A percentile compares a stretch with the other conserved stretches of the same genome.
These are phyloP conservation scores for Rhizoclosmatium sp. DNA, from an alignment of 192 early-diverging fungal genomes.

Conservation along the genomic window DNA sequence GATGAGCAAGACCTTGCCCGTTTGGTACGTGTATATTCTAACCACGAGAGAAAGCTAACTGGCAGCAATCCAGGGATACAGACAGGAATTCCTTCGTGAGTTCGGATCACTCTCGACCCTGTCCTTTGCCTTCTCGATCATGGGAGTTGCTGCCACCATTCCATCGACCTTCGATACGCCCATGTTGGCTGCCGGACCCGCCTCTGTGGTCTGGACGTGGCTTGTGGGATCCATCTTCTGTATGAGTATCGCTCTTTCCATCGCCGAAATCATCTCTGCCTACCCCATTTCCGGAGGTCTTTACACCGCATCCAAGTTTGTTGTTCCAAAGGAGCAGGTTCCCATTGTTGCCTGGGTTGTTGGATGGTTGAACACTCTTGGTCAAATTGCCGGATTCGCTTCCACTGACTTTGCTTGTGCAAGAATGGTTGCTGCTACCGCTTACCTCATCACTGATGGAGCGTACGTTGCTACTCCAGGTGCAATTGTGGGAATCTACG, in stretches of 20 bases:
- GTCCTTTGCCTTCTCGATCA: slow-evolving; percentile 37
- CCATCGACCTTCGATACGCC: slow-evolving; percentile 31
- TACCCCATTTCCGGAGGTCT: slow-evolving; percentile 24
- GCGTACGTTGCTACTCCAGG: slow-evolving; percentile 5
- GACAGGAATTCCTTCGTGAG: slow-evolving; percentile 31
- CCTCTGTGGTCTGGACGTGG: slow-evolving; percentile 24
- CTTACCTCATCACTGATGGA: slow-evolving; percentile 24
- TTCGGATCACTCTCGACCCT: slow-evolving; percentile 26
- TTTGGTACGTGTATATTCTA: neutral
- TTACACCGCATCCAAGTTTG: slow-evolving; percentile 22
- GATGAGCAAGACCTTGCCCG: slow-evolving; percentile 7
- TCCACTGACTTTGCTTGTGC: slow-evolving; percentile 31
- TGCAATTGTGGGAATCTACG: slow-evolving; percentile 25
- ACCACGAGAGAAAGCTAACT: neutral
- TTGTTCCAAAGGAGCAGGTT: slow-evolving; percentile 16
- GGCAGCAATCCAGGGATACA: slow-evolving; percentile 10
- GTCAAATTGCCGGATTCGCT: slow-evolving; percentile 33
- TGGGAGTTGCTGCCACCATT: slow-evolving; percentile 36
- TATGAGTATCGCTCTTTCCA: slow-evolving; percentile 31
- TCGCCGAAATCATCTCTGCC: slow-evolving; percentile 36
- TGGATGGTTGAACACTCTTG: slow-evolving; percentile 32
- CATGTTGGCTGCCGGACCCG: slow-evolving; percentile 26
- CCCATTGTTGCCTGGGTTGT: slow-evolving; percentile 22
- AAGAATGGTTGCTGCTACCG: slow-evolving; percentile 24
- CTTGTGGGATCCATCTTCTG: slow-evolving; percentile 30